These are phyloP conservation scores for Rosa chinensis DNA, from an alignment of 306 rosid species.

Conservation along the genomic window DNA sequence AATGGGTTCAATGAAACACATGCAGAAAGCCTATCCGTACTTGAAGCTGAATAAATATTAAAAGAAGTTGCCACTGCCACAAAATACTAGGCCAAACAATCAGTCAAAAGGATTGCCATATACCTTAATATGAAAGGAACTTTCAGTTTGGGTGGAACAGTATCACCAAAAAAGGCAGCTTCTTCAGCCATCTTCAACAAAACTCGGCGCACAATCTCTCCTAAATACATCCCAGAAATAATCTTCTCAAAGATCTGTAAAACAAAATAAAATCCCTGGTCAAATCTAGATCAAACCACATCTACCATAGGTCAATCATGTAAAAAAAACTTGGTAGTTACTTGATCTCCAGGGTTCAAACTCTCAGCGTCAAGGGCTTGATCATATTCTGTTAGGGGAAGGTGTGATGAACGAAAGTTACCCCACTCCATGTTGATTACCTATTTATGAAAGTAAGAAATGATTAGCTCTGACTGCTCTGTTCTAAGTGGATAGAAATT, in stretches of 20 bases:
- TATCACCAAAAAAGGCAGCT: conserved; percentile 83
- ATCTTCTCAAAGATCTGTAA: conserved; percentile 87
- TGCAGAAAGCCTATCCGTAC: not conserved
- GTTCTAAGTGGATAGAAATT: not conserved
- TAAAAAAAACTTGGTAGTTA: conserved; percentile 19
- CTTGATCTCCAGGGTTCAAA: conserved; percentile 98
- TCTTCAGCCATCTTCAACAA: conserved; percentile 84
- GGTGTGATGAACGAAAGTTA: conserved; percentile 81
- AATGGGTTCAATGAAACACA: not conserved
- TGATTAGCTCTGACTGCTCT: not conserved
- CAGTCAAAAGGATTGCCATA: conserved; percentile 22
- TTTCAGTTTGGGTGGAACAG: conserved; percentile 74
- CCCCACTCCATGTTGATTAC: conserved; percentile 99
- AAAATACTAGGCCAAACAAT: not conserved
- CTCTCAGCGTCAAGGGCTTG: conserved; percentile 68
- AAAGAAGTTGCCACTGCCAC: not conserved
- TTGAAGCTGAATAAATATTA: not conserved
- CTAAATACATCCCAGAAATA: conserved; percentile 97
- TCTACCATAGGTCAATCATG: conserved; percentile 12
- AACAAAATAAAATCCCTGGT: conserved; percentile 29
- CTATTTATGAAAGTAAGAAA: conserved; percentile 36
- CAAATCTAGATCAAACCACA: conserved; percentile 16
- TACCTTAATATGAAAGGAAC: conserved; percentile 79
- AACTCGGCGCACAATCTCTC: conserved; percentile 84
- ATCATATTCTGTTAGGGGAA: conserved; percentile 89